These are phyloP conservation scores for Lineolata rhizophorae DNA, from an alignment of 495 filamentous ascomycete species.

Conservation along the genomic window DNA sequence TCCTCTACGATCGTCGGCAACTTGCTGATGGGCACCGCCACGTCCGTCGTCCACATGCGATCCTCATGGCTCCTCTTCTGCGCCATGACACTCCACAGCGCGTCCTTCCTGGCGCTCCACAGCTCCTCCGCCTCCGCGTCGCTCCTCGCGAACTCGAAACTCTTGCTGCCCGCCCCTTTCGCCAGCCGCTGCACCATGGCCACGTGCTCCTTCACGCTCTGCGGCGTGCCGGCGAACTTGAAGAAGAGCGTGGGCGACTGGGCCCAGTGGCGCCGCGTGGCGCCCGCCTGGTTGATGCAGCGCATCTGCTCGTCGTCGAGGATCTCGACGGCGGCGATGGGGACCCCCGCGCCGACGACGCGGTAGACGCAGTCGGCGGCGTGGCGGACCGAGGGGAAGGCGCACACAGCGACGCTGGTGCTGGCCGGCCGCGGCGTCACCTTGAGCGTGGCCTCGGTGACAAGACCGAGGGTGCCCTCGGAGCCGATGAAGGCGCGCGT, in stretches of 20 bases:
- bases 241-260: constrained; percentile 80
- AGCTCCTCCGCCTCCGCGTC: constrained; percentile 50
- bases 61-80: constrained; percentile 33
- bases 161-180: constrained; percentile 32
- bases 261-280: constrained; percentile 48
- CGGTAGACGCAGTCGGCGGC: constrained; percentile 64
- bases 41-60: constrained; percentile 66
- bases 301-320: constrained; percentile 89
- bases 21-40: constrained; percentile 55
- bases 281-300: constrained; percentile 65
- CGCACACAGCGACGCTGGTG: constrained; percentile 64
- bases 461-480: constrained; percentile 79
- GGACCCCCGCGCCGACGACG: constrained; percentile 60
- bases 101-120: constrained; percentile 77
- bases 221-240: constrained; percentile 67
- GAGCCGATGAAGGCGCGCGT: constrained; percentile 71
- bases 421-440: constrained; percentile 56
- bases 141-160: constrained; percentile 61
- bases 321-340: constrained; percentile 76
- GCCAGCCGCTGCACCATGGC: constrained; percentile 45
- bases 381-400: constrained; percentile 54
- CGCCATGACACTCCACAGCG: constrained; percentile 55
- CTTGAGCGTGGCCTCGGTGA: constrained; percentile 74
- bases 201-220: constrained; percentile 66
- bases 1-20: constrained; percentile 57